These are phyloP conservation scores for Fusarium duplospermum DNA, from an alignment of 2,329 filamentous ascomycete species.

Conservation along the genomic window DNA sequence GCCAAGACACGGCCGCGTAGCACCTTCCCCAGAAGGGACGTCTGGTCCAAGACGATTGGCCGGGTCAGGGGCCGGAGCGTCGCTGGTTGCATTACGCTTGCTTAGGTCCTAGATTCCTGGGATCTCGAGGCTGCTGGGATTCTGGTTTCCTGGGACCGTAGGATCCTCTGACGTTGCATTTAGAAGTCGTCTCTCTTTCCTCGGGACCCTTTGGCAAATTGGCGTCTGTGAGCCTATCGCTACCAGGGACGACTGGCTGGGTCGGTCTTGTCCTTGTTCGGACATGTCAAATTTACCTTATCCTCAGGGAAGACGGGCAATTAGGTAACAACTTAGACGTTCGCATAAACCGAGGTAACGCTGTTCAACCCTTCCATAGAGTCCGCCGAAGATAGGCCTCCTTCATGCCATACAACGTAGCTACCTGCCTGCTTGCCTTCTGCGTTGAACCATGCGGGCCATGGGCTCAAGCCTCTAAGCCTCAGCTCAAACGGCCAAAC, in stretches of 20 bases:
- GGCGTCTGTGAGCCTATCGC: constrained; percentile 24
- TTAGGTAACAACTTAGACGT: constrained; percentile 12
- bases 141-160: constrained; percentile 2
- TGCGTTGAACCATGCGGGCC: constrained; percentile 11
- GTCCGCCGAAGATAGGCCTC: constrained; percentile 4
- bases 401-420: not conserved
- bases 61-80: constrained; percentile 41
- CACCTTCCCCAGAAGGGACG: constrained; percentile 36
- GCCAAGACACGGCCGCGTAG: constrained; percentile 33
- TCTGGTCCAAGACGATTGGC: constrained; percentile 32
- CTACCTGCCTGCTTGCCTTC: not conserved
- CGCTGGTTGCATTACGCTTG: constrained; percentile 25
- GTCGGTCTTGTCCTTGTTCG: constrained; percentile 24
- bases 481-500: constrained; percentile 9
- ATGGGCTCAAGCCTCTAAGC: constrained; percentile 5
- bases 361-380: constrained; percentile 23
- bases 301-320: constrained; percentile 9
- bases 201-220: constrained; percentile 22
- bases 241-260: constrained; percentile 28
- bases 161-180: constrained; percentile 37
- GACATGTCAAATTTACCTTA: constrained; percentile 32
- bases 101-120: constrained; percentile 18
- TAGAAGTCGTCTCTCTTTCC: constrained; percentile 33
- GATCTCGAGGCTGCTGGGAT: constrained; percentile 17
- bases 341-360: constrained; percentile 34